Percentiles rank a stretch among this genome's conserved stretches.
Evolutionary conservation across 176 grass and related monocot species (phyloP).

Genomic region (Zoysia pacifica): DNA sequence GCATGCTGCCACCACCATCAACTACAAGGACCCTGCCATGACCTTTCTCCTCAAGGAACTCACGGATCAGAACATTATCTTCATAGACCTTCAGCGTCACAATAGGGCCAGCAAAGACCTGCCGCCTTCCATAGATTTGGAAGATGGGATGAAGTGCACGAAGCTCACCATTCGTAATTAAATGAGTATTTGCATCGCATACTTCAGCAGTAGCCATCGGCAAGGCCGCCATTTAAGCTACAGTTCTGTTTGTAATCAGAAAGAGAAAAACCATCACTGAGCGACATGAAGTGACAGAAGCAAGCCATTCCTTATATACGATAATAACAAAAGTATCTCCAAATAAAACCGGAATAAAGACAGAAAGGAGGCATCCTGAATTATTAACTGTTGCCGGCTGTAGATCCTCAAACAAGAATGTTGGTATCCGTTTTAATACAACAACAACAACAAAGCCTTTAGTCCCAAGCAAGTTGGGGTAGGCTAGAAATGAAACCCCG

Average conservation of each 20-base stretch:
- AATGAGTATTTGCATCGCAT: conserved; percentile 61
- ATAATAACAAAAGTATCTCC: background rate
- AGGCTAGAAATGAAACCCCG: no score
- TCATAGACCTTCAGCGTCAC: conserved; percentile 88
- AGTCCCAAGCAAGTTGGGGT: no score
- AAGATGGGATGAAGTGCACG: conserved; percentile 73
- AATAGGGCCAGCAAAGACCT: conserved; percentile 68
- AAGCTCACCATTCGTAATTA: conserved; percentile 65
- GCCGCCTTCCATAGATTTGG: conserved; percentile 62
- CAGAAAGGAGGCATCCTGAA: background rate
- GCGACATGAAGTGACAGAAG: background rate
- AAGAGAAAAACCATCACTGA: background rate
- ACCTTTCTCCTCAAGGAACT: conserved; percentile 80
- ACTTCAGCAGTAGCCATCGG: conserved; percentile 72
- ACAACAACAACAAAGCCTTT: no score
- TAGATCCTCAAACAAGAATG: no score
- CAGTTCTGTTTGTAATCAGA: background rate
- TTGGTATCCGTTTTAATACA: no score
- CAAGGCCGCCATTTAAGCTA: conserved; percentile 55
- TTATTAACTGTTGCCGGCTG: background rate
- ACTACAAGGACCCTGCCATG: conserved; percentile 75
- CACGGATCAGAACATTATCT: conserved; percentile 78
- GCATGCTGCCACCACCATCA: conserved; percentile 67
- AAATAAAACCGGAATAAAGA: background rate
- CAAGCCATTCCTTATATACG: background rate